A percentile compares a stretch with the other conserved stretches of the same genome.
phyloP scores from a whole-genome alignment of 2,329 filamentous ascomycete species.

The Phyllosticta citrichinensis region DNA sequence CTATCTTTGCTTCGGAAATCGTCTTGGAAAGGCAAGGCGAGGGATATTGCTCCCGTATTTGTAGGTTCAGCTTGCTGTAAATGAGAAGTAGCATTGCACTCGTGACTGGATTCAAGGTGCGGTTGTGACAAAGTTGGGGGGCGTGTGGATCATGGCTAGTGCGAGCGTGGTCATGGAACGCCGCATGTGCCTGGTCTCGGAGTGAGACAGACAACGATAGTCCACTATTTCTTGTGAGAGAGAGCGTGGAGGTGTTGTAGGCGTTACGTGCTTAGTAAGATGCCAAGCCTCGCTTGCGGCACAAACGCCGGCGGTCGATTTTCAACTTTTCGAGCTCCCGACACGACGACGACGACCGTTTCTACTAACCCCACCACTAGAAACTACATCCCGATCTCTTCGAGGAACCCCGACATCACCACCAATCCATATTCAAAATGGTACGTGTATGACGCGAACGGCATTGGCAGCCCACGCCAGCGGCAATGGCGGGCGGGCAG shows the following conservation, averaged over 20 bases:
- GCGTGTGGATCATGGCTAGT: not conserved
- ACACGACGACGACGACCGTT: too few relatives aligned
- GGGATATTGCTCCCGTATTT: not conserved
- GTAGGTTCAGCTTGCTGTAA: not conserved
- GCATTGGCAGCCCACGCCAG: too few relatives aligned
- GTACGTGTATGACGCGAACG: conserved; percentile 16
- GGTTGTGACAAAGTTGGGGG: not conserved
- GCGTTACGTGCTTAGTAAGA: not conserved
- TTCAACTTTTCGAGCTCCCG: too few relatives aligned
- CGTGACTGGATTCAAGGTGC: not conserved
- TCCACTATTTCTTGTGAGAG: not conserved
- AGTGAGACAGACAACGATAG: not conserved
- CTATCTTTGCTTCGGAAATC: not conserved
- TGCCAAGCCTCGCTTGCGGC: not conserved
- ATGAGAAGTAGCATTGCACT: not conserved
- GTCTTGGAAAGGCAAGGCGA: not conserved
- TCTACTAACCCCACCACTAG: not conserved
- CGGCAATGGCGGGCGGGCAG: not conserved
- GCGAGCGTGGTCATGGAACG: not conserved
- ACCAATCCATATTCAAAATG: conserved; percentile 26
- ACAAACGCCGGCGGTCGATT: not conserved
- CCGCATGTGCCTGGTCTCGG: not conserved
- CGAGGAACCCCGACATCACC: conserved; percentile 34
- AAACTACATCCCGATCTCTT: conserved; percentile 21
- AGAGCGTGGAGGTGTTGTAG: not conserved